Base-by-base conservation (phyloP, 2,329 filamentous ascomycete species). In the Emmonsiellopsis sp. region DNA sequence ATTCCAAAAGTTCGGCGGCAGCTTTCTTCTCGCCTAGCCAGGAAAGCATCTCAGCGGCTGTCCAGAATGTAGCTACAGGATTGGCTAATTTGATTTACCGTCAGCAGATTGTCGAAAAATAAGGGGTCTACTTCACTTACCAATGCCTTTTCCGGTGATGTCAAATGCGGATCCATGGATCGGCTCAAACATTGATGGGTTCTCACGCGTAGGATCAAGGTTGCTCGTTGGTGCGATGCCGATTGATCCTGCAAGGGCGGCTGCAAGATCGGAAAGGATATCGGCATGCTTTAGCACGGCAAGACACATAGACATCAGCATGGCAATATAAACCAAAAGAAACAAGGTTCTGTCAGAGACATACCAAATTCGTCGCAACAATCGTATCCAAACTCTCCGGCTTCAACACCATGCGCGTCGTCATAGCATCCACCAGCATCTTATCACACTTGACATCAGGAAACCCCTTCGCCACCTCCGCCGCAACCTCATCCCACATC, bases 141-240 rank as follows among this genome's bases (percentile, higher is more conserved):
- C 59, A 31, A 82, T 72, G 0, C 81, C 81, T 61, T 81, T 79
- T 2, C 83, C 82, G 1, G 79, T 79, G 52, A 86, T 85, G 57
- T 85, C 83, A 3, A 81, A 82, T 0, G 81, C 82, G 31, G 77
- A 81, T 8, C 82, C 82, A 57, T 85, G 82, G 37, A 83, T 79
- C 10, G 82, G 80, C 68, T 84, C 81, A 56, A 83, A 84, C 70
- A 84, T 78, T 54, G 77, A 81, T 0, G 82, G 82, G 55, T 81
- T 78, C 58, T 76, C 63, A 13, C 79, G 71, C 2, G 78, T 82
- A 1, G 84, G 84, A 58, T 87, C 84, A 1, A 87, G 72, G 59
- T 86, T 87, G 48, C 77, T 81, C 0, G 84, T 86, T 2, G 85
- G 84, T 3, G 85, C 85, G 54, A 89, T 87, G 7, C 85, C 84